These are phyloP conservation scores for Allodekkera sacchari DNA, from an alignment of 805 yeast species.

Conservation along the genomic window DNA sequence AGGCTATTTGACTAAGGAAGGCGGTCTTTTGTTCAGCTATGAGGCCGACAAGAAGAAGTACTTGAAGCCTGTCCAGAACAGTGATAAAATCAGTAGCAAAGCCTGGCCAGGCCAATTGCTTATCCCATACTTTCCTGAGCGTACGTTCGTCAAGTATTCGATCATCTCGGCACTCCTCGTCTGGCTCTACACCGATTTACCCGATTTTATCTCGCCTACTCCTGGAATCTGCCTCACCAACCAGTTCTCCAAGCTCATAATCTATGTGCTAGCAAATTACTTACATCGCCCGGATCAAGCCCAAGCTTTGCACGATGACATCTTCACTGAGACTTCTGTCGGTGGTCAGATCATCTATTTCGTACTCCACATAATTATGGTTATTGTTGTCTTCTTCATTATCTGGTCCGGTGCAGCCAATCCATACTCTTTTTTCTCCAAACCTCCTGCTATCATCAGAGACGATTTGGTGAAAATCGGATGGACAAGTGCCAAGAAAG, in stretches of 20 bases:
- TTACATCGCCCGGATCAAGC: conserved; percentile 38
- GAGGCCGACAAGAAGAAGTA: conserved; percentile 44
- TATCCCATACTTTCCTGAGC: conserved; percentile 59
- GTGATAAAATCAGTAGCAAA: conserved; percentile 46
- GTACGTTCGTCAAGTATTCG: conserved; percentile 32
- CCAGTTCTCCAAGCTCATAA: conserved; percentile 31
- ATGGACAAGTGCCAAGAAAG: conserved; percentile 90
- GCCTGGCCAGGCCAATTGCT: conserved; percentile 90
- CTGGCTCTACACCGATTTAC: conserved; percentile 93
- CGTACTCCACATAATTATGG: conserved; percentile 60
- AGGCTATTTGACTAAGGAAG: conserved; percentile 78
- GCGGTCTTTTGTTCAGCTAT: conserved; percentile 62
- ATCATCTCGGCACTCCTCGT: conserved; percentile 33
- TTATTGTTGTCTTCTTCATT: conserved; percentile 43
- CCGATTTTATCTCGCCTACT: conserved; percentile 82
- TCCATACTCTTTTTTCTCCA: conserved; percentile 49
- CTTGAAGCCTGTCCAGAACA: conserved; percentile 36
- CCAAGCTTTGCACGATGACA: conserved; percentile 40
- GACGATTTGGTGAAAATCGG: conserved; percentile 63
- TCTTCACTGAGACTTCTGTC: conserved; percentile 28
- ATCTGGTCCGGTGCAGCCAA: conserved; percentile 69
- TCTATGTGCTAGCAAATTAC: conserved; percentile 19
- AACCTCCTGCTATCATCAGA: conserved; percentile 29
- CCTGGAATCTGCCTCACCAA: conserved; percentile 82
- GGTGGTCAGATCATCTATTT: conserved; percentile 63